These are phyloP conservation scores for Tylopilus vinaceipallidus DNA, from an alignment of 768 basidiomycete genomes.

Conservation along the genomic window DNA sequence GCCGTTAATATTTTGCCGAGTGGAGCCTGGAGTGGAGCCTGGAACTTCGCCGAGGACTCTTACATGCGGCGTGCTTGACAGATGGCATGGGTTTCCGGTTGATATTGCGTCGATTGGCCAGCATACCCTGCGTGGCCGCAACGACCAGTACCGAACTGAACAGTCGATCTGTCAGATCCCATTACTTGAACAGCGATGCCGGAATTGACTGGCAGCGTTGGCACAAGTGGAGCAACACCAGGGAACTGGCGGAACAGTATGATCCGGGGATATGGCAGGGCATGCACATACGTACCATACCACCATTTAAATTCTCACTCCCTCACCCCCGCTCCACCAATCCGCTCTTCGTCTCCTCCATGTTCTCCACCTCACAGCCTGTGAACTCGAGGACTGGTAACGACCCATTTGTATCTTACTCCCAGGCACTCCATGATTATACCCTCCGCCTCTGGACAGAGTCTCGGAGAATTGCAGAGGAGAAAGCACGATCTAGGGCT, in stretches of 20 bases:
- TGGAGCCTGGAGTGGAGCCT: slow-evolving; percentile 23
- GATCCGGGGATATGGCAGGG: slow-evolving; percentile 21
- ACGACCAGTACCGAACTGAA: not conserved
- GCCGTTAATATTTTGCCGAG: not conserved
- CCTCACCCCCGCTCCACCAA: slow-evolving; percentile 6
- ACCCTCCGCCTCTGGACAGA: slow-evolving; percentile 68
- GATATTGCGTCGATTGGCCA: not conserved
- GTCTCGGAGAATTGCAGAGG: slow-evolving; percentile 57
- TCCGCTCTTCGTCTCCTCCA: not conserved
- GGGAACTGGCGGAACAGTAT: slow-evolving; percentile 18
- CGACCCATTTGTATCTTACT: slow-evolving; percentile 51
- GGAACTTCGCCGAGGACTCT: not conserved
- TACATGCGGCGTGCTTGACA: slow-evolving; percentile 4
- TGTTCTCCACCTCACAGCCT: slow-evolving; percentile 17
- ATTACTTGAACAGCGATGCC: slow-evolving; percentile 5
- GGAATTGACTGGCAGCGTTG: slow-evolving; percentile 11
- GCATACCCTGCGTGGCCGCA: not conserved
- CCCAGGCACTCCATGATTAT: slow-evolving; percentile 64
- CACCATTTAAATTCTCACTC: slow-evolving; percentile 29
- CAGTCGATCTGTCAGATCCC: slow-evolving; percentile 1
- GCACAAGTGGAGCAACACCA: slow-evolving; percentile 29
- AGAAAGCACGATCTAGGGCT: slow-evolving; percentile 38
- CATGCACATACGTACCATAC: slow-evolving; percentile 9
- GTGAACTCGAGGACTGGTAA: slow-evolving; percentile 5
- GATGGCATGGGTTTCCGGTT: not conserved